phyloP scores from a whole-genome alignment of 1,284 basidiomycete species.

The Ustilago crameri region DNA sequence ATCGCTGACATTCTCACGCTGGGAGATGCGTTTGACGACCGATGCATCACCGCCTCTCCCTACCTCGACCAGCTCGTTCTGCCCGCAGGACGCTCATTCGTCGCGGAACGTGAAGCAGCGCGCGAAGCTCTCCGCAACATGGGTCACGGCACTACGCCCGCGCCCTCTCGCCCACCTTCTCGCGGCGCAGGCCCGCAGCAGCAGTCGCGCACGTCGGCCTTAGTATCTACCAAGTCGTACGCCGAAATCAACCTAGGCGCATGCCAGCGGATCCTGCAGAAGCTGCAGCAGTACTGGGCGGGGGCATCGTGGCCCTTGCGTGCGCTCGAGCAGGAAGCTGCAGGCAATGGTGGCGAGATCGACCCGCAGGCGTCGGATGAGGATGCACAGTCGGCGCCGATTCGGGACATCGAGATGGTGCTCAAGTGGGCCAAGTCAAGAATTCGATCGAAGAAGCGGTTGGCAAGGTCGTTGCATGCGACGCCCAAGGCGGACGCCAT shows the following conservation, averaged over 20 bases:
- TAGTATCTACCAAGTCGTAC: constrained; percentile 46
- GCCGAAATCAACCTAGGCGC: constrained; percentile 54
- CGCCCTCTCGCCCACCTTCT: constrained; percentile 36
- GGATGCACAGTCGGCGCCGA: constrained; percentile 54
- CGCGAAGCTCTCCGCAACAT: constrained; percentile 46
- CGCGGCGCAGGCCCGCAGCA: constrained; percentile 22
- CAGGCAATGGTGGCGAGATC: constrained; percentile 38
- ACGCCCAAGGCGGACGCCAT: constrained; percentile 33
- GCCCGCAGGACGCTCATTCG: constrained; percentile 53
- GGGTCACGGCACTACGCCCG: constrained; percentile 46
- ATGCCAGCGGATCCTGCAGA: constrained; percentile 49
- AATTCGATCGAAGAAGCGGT: constrained; percentile 26
- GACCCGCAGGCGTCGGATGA: constrained; percentile 54
- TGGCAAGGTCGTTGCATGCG: constrained; percentile 29
- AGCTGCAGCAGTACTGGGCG: constrained; percentile 54
- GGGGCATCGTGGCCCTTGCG: constrained; percentile 56
- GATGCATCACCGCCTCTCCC: constrained; percentile 47
- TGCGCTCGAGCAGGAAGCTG: constrained; percentile 55
- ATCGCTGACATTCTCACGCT: constrained; percentile 56
- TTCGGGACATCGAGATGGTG: constrained; percentile 59
- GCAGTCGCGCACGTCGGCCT: constrained; percentile 29
- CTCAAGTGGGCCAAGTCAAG: constrained; percentile 54
- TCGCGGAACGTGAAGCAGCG: constrained; percentile 52
- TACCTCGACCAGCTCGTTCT: constrained; percentile 59
- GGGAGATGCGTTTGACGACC: constrained; percentile 48